Percentiles rank a stretch among this genome's conserved stretches.
Evolutionary conservation across 345 rosid genomes (phyloP).

Genomic region (Mercurialis annua): DNA sequence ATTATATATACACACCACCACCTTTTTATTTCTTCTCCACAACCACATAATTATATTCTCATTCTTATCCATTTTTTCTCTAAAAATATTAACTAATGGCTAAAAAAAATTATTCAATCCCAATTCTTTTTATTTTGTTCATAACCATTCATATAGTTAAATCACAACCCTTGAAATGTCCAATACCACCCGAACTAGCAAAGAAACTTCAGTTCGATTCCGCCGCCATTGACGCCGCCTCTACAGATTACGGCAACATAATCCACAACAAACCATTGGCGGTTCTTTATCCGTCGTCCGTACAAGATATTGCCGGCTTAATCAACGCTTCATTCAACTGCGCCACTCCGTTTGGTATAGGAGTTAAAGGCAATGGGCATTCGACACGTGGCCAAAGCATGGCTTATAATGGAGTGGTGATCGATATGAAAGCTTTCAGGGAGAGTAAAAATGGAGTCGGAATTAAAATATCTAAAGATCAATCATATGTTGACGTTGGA

Average conservation of each 20-base stretch:
- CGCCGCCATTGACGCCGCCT: neutral
- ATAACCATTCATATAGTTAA: neutral
- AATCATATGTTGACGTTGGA: slow-evolving; percentile 19
- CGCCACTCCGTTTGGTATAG: slow-evolving; percentile 13
- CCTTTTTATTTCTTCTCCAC: neutral
- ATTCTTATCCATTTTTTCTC: neutral
- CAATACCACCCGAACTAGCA: slow-evolving; percentile 10
- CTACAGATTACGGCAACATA: slow-evolving; percentile 26
- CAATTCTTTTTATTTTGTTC: neutral
- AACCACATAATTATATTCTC: neutral
- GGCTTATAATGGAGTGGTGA: slow-evolving; percentile 20
- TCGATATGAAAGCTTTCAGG: slow-evolving; percentile 16
- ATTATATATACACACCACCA: too few species aligned
- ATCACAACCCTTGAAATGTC: neutral
- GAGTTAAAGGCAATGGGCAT: slow-evolving; percentile 26
- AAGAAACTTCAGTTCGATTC: slow-evolving; percentile 10
- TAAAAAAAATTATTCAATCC: neutral
- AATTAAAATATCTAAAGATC: neutral
- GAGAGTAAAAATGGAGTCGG: neutral
- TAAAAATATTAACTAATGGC: neutral
- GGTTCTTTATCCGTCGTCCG: slow-evolving; percentile 18
- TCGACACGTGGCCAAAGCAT: slow-evolving; percentile 18
- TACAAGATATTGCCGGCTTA: slow-evolving; percentile 10
- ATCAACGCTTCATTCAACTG: slow-evolving; percentile 18
- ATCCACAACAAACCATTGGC: slow-evolving; percentile 25